phyloP scores from a whole-genome alignment of 2,329 filamentous ascomycete species.

The Xylariaceae sp. region DNA sequence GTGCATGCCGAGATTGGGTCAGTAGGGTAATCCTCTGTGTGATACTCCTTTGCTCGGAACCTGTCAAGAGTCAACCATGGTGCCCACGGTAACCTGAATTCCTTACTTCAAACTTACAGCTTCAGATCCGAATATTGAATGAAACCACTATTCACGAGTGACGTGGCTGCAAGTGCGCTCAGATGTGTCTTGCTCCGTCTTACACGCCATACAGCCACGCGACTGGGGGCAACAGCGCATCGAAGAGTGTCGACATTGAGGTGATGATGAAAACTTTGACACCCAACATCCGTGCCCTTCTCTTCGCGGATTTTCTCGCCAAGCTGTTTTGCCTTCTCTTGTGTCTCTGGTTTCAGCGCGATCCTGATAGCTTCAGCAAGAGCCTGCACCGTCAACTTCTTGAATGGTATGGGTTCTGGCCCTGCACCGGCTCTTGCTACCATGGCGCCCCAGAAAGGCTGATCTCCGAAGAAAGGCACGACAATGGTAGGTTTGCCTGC shows the following conservation, averaged over 20 bases:
- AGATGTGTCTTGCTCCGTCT: slow-evolving; percentile 61
- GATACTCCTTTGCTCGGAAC: slow-evolving; percentile 58
- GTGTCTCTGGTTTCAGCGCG: slow-evolving; percentile 55
- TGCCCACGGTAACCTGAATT: neutral
- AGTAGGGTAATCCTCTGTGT: slow-evolving; percentile 70
- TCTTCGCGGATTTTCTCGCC: slow-evolving; percentile 63
- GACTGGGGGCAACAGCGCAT: slow-evolving; percentile 63
- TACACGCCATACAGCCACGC: slow-evolving; percentile 70
- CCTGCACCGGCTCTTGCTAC: slow-evolving; percentile 67
- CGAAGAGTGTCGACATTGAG: slow-evolving; percentile 61
- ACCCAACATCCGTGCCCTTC: slow-evolving; percentile 57
- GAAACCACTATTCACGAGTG: slow-evolving; percentile 59
- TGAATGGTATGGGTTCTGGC: slow-evolving; percentile 63
- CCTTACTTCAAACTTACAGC: slow-evolving; percentile 46
- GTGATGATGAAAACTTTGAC: slow-evolving; percentile 65
- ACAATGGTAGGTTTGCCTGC: slow-evolving; percentile 75
- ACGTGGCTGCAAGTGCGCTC: slow-evolving; percentile 66
- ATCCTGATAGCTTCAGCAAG: slow-evolving; percentile 59
- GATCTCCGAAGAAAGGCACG: slow-evolving; percentile 82
- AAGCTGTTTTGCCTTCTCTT: slow-evolving; percentile 51
- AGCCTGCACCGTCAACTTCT: slow-evolving; percentile 59
- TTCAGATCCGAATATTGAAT: slow-evolving; percentile 68
- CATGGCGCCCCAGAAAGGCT: slow-evolving; percentile 79
- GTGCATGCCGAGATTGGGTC: slow-evolving; percentile 76
- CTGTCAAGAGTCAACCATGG: slow-evolving; percentile 31